phyloP scores from a whole-genome alignment of 345 rosid genomes.

The Lenwebbia sp. region DNA sequence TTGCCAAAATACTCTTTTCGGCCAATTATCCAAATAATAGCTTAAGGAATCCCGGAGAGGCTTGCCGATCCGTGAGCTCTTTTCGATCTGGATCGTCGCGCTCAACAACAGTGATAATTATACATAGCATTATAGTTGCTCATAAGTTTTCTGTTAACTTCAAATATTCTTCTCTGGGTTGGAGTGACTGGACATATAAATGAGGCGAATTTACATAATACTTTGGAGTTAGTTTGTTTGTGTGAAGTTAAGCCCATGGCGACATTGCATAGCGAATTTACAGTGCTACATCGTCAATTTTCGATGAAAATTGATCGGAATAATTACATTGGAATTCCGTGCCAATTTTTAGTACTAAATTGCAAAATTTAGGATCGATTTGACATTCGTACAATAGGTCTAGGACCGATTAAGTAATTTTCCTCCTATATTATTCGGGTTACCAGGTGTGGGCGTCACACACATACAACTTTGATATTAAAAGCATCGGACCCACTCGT shows the following conservation, averaged over 20 bases:
- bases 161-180: no score
- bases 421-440: neutral
- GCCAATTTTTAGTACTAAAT: neutral
- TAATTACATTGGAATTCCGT: rapidly evolving
- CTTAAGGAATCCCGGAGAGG: constrained; percentile 37
- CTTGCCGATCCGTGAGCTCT: constrained; percentile 42
- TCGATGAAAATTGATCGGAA: neutral
- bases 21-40: neutral
- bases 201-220: neutral
- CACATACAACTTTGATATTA: neutral
- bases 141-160: neutral
- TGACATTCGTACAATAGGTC: rapidly evolving
- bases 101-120: constrained; percentile 40
- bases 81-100: constrained; percentile 61
- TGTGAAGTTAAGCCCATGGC: neutral
- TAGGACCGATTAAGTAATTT: rapidly evolving
- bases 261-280: no score
- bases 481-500: neutral
- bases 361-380: rapidly evolving
- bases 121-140: neutral
- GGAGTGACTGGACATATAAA: neutral
- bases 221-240: neutral
- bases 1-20: no score
- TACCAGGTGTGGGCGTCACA: neutral
- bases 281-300: rapidly evolving